phyloP scores from a whole-genome alignment of 192 early-diverging fungal species.

The Allomyces macrogynus region DNA sequence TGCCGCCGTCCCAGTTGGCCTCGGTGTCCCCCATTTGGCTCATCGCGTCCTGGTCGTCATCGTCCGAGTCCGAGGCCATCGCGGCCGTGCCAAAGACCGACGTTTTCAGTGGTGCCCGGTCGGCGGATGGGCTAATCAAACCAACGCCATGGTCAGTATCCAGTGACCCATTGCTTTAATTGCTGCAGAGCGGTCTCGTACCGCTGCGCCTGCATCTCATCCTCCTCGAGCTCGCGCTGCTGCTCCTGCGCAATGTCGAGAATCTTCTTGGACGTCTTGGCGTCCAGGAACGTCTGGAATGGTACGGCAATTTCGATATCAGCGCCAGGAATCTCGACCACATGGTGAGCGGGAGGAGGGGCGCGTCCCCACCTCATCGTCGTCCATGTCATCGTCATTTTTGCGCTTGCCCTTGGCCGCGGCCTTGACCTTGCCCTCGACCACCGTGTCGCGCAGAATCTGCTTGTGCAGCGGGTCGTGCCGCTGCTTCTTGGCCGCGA shows the following conservation, averaged over 20 bases:
- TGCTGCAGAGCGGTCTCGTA: too few species aligned
- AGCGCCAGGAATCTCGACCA: too few species aligned
- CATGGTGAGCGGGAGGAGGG: too few species aligned
- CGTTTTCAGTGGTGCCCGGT: background rate
- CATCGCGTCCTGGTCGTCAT: conserved; percentile 35
- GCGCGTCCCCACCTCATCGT: too few species aligned
- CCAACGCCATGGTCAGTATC: background rate
- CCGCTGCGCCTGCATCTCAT: conserved; percentile 4
- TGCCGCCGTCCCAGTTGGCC: conserved; percentile 40
- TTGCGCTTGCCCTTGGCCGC: too few species aligned
- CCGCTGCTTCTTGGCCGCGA: background rate
- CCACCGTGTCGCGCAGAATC: background rate
- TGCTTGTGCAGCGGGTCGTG: background rate
- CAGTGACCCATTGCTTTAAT: too few species aligned
- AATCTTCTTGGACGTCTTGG: conserved; percentile 76
- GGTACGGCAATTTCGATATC: too few species aligned
- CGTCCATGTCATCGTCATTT: too few species aligned
- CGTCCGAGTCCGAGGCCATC: conserved; percentile 9
- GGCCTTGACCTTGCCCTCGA: background rate
- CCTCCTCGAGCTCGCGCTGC: conserved; percentile 63
- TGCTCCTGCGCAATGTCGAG: conserved; percentile 71
- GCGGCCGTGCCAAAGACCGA: conserved; percentile 2
- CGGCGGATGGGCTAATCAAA: background rate
- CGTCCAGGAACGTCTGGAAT: conserved; percentile 49
- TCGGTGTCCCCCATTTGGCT: conserved; percentile 49